phyloP scores from a whole-genome alignment of 768 basidiomycete genomes.

The Lentinula detonsa region DNA sequence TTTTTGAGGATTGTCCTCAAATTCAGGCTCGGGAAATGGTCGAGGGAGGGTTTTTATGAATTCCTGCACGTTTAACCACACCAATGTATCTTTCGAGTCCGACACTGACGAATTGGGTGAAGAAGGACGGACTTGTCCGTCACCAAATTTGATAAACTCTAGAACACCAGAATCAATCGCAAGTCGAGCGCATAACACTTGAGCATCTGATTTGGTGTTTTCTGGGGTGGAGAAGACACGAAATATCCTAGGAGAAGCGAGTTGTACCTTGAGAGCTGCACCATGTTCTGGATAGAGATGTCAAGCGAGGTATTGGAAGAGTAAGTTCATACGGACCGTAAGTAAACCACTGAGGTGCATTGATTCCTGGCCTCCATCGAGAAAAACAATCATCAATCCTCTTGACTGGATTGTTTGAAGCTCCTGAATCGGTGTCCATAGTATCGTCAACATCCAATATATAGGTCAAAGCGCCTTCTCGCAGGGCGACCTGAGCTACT shows the following conservation, averaged over 20 bases:
- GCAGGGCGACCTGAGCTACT: neutral
- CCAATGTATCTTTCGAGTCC: neutral
- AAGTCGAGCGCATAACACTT: neutral
- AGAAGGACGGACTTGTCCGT: neutral
- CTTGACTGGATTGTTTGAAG: neutral
- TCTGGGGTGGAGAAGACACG: constrained; percentile 1
- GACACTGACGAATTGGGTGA: neutral
- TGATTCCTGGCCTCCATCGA: neutral
- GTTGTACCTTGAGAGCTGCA: neutral
- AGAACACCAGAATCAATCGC: neutral
- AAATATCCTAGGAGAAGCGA: neutral
- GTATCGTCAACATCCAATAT: neutral
- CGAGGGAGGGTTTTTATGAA: neutral
- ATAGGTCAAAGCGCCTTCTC: neutral
- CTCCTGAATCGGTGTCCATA: neutral
- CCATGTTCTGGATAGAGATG: neutral
- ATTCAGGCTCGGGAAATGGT: neutral
- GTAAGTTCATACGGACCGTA: neutral
- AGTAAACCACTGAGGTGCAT: neutral
- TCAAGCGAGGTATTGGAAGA: neutral
- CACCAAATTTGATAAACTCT: neutral
- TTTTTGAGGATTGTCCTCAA: neutral
- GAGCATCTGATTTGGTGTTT: neutral
- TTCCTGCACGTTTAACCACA: neutral
- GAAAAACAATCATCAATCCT: neutral